Base-by-base conservation (phyloP, 73 alveolate species). In the Halteria grandinella region DNA sequence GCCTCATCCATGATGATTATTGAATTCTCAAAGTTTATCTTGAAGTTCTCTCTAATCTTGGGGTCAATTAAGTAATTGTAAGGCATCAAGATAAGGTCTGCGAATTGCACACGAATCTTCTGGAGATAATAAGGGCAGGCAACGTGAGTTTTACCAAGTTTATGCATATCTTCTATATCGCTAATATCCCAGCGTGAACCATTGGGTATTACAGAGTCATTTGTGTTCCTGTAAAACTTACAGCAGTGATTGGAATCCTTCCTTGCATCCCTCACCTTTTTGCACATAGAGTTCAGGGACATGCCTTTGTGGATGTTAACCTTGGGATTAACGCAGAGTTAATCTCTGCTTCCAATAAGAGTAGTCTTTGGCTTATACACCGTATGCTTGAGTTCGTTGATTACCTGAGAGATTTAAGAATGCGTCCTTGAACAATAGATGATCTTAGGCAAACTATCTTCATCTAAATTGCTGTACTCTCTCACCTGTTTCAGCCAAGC, bases 1-100 rank as follows among this genome's bases (percentile, higher is more conserved):
- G 97, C 99, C 82, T 94, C 99, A 84, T 94, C 99, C 41, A 94
- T 49, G 3, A 94, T 79, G 39, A 94, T 71, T n/a, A 92, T 79
- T 31, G 93, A 76, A 52, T 88, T 79, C 14, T 82, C 63, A 29
- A 89, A 64, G 58, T 75, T 76, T 27, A 92, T 53, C 12, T 81
- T 84, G 85, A 77, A 83, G 49, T 60, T 79, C 73, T 70, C 79
- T 51, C 95, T 83, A 17, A 86, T 81, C 45, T 75, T 53, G 1
- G 93, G 93, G 64, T 93, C 93, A 58, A 93, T 57, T 21, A 93
- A 48, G 50, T 93, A 93, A 49, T 85, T 81, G 75, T 90, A 93
- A 5, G 99, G 97, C 89, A 91, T 84, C 44, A 94, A 79, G 3
- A 94, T 83, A 20, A 94, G 58, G 66, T 94, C 96, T 0, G 94